Evolutionary conservation across 2,329 filamentous ascomycete species (phyloP).

Genomic region (Plenodomus tracheiphilus): DNA sequence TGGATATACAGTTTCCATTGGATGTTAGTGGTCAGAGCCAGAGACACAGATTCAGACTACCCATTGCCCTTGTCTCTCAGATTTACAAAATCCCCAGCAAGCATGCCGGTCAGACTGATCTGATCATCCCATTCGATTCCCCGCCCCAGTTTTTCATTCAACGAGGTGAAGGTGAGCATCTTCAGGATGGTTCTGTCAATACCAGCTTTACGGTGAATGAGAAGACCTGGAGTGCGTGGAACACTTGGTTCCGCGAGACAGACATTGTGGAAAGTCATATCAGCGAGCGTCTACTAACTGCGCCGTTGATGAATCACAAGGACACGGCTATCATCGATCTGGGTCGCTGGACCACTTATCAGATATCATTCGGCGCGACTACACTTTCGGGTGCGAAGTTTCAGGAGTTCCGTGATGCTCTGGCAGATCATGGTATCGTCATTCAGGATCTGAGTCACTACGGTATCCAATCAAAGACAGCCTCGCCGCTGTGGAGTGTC

Average conservation of each 20-base stretch:
- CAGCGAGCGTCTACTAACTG: constrained; percentile 15
- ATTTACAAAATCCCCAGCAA: constrained; percentile 37
- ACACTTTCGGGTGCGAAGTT: constrained; percentile 43
- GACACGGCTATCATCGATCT: constrained; percentile 61
- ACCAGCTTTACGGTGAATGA: constrained; percentile 22
- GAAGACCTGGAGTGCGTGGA: constrained; percentile 58
- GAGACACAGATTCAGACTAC: constrained; percentile 50
- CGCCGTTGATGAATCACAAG: constrained; percentile 46
- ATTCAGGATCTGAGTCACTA: constrained; percentile 53
- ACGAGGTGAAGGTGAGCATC: constrained; percentile 9
- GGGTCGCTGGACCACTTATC: constrained; percentile 66
- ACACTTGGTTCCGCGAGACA: constrained; percentile 67
- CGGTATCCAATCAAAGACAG: constrained; percentile 27
- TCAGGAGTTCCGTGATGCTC: constrained; percentile 53
- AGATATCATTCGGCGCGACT: constrained; percentile 51
- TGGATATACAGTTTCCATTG: constrained; percentile 53
- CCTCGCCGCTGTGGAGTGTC: constrained; percentile 25
- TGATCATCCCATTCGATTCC: constrained; percentile 41
- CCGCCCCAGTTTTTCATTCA: constrained; percentile 52
- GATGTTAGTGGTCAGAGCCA: constrained; percentile 11
- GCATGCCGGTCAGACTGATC: constrained; percentile 2
- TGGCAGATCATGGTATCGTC: constrained; percentile 74
- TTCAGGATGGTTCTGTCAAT: constrained; percentile 9
- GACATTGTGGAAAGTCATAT: constrained; percentile 56
- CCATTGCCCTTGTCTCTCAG: constrained; percentile 49